These are phyloP conservation scores for Colletotrichum musae DNA, from an alignment of 2,329 filamentous ascomycete genomes.

Conservation along the genomic window DNA sequence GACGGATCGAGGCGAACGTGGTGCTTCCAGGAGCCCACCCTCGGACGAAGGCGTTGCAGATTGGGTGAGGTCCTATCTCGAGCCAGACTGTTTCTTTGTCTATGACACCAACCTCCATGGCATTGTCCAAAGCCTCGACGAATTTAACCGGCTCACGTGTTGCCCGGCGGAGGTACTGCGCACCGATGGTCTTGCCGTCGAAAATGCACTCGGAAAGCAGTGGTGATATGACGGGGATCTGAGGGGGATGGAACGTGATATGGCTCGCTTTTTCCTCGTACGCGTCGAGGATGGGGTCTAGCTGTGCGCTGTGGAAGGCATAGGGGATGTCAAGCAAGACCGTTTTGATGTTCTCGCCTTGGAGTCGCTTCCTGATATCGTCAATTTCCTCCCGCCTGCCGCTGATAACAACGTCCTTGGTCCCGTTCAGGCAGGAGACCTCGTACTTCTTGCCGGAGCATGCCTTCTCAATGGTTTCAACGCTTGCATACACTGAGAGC, in stretches of 20 bases:
- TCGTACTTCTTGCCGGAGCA: conserved; percentile 54
- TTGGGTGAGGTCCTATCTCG: conserved; percentile 78
- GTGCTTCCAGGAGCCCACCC: conserved; percentile 75
- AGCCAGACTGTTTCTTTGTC: conserved; percentile 76
- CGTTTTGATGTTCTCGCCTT: conserved; percentile 54
- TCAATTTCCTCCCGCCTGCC: conserved; percentile 58
- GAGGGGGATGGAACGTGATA: conserved; percentile 60
- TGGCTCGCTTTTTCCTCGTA: conserved; percentile 63
- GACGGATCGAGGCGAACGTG: conserved; percentile 75
- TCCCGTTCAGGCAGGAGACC: conserved; percentile 81
- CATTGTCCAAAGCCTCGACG: conserved; percentile 68
- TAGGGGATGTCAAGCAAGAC: conserved; percentile 64
- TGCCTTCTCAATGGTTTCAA: conserved; percentile 66
- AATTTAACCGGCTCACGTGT: conserved; percentile 78
- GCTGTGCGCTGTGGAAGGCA: conserved; percentile 67
- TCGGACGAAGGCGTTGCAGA: conserved; percentile 71
- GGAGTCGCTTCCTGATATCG: conserved; percentile 56
- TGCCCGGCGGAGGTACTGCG: conserved; percentile 72
- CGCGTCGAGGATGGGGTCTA: conserved; percentile 69
- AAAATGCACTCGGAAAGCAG: conserved; percentile 66
- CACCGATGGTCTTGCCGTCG: conserved; percentile 63
- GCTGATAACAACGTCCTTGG: conserved; percentile 78
- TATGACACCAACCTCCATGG: conserved; percentile 65
- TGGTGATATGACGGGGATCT: conserved; percentile 78
- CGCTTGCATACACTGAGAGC: conserved; percentile 66